These are phyloP conservation scores for Myxozyma udenii DNA, from an alignment of 805 yeast species.

Conservation along the genomic window DNA sequence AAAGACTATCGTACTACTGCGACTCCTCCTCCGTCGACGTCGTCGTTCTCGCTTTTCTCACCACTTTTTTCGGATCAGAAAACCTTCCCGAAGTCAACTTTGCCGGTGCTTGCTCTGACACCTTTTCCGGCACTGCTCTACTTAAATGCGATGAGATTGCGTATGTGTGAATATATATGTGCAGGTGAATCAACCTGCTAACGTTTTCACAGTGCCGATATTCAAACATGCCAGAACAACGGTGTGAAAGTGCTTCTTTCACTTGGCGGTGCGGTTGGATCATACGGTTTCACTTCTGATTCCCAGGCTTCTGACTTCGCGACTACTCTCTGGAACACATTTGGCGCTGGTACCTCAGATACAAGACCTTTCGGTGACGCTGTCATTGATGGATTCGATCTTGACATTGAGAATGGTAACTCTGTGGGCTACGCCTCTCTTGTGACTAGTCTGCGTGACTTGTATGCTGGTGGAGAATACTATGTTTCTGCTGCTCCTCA, in stretches of 20 bases:
- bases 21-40: conserved; percentile 31
- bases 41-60: conserved; percentile 59
- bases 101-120: conserved; percentile 49
- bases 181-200: too few relatives aligned
- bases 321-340: conserved; percentile 49
- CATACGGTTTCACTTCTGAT: conserved; percentile 53
- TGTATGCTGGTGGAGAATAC: conserved; percentile 44
- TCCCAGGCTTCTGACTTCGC: conserved; percentile 59
- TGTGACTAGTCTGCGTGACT: conserved; percentile 48
- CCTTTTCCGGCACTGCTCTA: conserved; percentile 41
- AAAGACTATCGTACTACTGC: conserved; percentile 56
- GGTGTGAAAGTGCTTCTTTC: conserved; percentile 79
- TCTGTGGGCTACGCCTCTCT: conserved; percentile 66
- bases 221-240: conserved; percentile 62
- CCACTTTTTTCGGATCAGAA: conserved; percentile 44
- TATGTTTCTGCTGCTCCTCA: conserved; percentile 90
- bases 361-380: conserved; percentile 64
- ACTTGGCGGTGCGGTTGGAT: conserved; percentile 67
- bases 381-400: conserved; percentile 79
- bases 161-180: too few relatives aligned
- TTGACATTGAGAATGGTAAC: conserved; percentile 58
- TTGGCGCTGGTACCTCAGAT: conserved; percentile 51
- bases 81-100: conserved; percentile 48
- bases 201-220: conserved; percentile 13
- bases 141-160: conserved; percentile 51